Percentiles rank a stretch among this genome's conserved stretches.
Conservation (phyloP, 2,329 filamentous ascomycete genomes). For the Didymella exigua region DNA sequence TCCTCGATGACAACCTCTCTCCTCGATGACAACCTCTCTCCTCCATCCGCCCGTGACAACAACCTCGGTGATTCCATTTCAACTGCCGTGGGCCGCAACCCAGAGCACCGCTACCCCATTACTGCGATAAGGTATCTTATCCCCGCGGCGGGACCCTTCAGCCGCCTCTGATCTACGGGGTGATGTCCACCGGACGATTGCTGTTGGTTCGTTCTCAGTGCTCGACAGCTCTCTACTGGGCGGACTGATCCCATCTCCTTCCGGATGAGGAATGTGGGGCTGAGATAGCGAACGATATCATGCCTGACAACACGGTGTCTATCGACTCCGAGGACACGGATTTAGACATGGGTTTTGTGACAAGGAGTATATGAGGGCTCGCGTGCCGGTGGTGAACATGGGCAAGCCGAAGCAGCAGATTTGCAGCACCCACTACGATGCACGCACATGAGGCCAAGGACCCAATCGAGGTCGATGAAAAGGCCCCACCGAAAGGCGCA, state of each 20-base stretch:
- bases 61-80: background rate
- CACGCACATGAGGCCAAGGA: background rate
- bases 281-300: conserved; percentile 11
- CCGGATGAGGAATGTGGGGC: conserved; percentile 6
- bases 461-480: background rate
- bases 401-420: background rate
- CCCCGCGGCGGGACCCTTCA: background rate
- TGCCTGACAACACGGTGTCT: background rate
- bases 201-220: background rate
- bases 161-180: conserved; percentile 1
- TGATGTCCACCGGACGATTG: conserved; percentile 1
- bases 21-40: too few species aligned
- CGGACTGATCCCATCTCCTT: background rate
- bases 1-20: background rate
- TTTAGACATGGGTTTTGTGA: background rate
- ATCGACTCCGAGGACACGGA: background rate
- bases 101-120: background rate
- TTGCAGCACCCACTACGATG: background rate
- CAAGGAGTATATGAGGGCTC: background rate
- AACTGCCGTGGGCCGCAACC: background rate
- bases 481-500: background rate
- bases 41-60: background rate
- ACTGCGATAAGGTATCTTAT: background rate
- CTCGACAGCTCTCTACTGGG: conserved; percentile 7
- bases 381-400: background rate